Conservation (phyloP, 495 filamentous ascomycete species). For the Immersiella caudata region DNA sequence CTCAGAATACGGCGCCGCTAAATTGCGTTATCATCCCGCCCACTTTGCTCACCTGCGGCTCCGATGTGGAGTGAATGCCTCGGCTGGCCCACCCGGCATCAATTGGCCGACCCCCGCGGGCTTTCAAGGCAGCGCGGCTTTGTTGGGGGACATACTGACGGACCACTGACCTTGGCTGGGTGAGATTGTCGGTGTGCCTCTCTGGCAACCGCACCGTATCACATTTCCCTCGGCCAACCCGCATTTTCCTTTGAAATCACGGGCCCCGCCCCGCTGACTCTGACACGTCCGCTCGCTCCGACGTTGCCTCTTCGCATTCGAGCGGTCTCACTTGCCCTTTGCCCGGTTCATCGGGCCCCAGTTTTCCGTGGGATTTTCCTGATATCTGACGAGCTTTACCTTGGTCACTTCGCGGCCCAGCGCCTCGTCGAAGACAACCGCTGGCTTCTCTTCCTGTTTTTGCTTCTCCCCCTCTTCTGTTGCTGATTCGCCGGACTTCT, state of each 20-base stretch:
- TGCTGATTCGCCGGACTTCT: neutral
- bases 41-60: conserved; percentile 8
- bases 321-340: conserved; percentile 45
- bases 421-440: conserved; percentile 80
- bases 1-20: conserved; percentile 18
- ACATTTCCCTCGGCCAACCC: neutral
- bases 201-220: neutral
- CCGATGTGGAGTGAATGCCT: neutral
- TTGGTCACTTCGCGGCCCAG: conserved; percentile 68
- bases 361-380: conserved; percentile 82
- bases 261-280: neutral
- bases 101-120: neutral
- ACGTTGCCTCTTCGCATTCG: neutral
- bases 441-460: conserved; percentile 30
- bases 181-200: neutral
- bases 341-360: conserved; percentile 92
- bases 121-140: neutral
- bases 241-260: neutral
- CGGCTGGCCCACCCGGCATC: neutral
- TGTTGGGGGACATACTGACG: conserved; percentile 6
- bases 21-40: conserved; percentile 31
- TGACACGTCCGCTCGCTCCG: neutral
- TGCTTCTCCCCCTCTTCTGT: conserved; percentile 20
- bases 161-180: conserved; percentile 12
- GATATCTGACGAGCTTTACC: conserved; percentile 77